Percentiles rank a stretch among this genome's conserved stretches.
Evolutionary conservation across 225 moss, liverwort and hornwort genomes (phyloP).

Genomic region (Marchantia paleacea): DNA sequence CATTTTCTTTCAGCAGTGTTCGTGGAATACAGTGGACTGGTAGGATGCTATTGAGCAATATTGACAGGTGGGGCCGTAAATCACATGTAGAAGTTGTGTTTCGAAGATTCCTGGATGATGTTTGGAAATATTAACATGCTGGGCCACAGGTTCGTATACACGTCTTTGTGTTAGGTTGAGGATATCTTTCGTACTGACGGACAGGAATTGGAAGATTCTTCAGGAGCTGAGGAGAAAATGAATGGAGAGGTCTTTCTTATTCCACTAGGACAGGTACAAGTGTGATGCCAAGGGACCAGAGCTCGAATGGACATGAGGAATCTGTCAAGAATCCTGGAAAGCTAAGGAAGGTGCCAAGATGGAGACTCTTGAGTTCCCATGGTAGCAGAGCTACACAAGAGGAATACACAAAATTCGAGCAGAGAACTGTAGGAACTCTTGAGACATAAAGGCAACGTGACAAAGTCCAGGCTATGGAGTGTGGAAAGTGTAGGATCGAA

Average conservation of each 20-base stretch:
- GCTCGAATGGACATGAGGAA: neutral
- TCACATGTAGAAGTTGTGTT: neutral
- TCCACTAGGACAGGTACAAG: neutral
- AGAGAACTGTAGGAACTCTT: neutral
- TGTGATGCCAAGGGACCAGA: neutral
- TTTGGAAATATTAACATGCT: neutral
- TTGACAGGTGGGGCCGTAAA: neutral
- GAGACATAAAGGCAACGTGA: neutral
- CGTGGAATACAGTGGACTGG: neutral
- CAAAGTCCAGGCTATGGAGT: too few relatives aligned
- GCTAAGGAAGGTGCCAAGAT: neutral
- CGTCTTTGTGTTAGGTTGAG: neutral
- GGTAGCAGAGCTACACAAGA: neutral
- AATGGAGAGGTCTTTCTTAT: neutral
- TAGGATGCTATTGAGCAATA: neutral
- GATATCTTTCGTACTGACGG: neutral
- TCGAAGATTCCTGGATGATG: neutral
- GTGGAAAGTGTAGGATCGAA: too few relatives aligned
- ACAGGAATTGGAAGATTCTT: neutral
- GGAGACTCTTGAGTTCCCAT: too few relatives aligned
- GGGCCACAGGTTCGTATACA: neutral
- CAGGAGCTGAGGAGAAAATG: neutral
- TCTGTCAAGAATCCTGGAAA: neutral
- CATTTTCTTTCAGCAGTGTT: neutral
- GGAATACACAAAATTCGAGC: neutral